Evolutionary conservation across 306 rosid genomes (phyloP).

Genomic region (Begonia peltatifolia): DNA sequence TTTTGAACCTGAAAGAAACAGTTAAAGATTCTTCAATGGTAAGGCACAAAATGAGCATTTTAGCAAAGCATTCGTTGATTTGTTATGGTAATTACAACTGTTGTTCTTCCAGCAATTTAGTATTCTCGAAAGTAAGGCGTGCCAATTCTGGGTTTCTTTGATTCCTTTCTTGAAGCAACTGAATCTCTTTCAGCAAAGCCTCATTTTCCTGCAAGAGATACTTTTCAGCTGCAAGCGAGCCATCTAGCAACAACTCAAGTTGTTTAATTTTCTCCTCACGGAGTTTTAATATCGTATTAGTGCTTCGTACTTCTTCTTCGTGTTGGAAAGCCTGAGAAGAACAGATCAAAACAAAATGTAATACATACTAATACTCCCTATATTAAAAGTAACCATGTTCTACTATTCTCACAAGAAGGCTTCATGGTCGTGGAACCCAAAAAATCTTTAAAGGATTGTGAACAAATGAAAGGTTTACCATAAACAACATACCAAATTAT

Average conservation of each 20-base stretch:
- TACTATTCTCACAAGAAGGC: not conserved
- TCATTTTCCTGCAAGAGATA: slow-evolving; percentile 61
- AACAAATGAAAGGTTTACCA: too few species aligned
- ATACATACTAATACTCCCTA: not conserved
- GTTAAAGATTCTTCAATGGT: slow-evolving; percentile 21
- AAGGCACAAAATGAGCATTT: slow-evolving; percentile 10
- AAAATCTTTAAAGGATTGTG: too few species aligned
- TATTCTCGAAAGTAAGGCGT: slow-evolving; percentile 44
- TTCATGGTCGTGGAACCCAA: too few species aligned
- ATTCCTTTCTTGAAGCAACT: slow-evolving; percentile 38
- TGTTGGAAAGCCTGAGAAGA: slow-evolving; percentile 49
- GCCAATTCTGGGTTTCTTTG: slow-evolving; percentile 42
- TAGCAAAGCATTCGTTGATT: slow-evolving; percentile 4
- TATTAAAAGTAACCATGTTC: not conserved
- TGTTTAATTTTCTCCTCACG: slow-evolving; percentile 62
- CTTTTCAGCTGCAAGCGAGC: slow-evolving; percentile 49
- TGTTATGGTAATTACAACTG: slow-evolving; percentile 37
- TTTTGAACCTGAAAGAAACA: slow-evolving; percentile 44
- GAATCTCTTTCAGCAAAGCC: slow-evolving; percentile 52
- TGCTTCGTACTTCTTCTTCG: slow-evolving; percentile 48
- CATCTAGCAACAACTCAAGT: slow-evolving; percentile 55
- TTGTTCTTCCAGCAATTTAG: slow-evolving; percentile 42
- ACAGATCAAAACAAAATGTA: too few species aligned
- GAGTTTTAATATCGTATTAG: slow-evolving; percentile 34
- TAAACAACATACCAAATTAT: slow-evolving; percentile 1